Percentiles rank a stretch among this genome's conserved stretches.
Evolutionary conservation across 2,329 filamentous ascomycete genomes (phyloP).

Genomic region (Stachybotrys chartarum): DNA sequence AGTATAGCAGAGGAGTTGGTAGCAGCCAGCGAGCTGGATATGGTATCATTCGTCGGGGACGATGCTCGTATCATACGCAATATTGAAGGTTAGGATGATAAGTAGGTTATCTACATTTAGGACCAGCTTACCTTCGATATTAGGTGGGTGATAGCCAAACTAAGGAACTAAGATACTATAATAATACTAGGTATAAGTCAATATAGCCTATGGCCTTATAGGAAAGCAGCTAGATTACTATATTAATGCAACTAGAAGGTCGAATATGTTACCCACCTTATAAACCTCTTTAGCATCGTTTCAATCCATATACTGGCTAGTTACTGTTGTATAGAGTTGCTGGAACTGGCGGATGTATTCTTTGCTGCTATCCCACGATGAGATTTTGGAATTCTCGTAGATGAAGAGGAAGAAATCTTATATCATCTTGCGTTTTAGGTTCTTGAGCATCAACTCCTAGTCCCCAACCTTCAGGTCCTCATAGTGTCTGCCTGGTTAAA

Average conservation of each 20-base stretch:
- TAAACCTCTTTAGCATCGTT: slow-evolving; percentile 17
- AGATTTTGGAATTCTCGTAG: slow-evolving; percentile 13
- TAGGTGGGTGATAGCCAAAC: slow-evolving; percentile 13
- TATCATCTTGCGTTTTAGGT: slow-evolving; percentile 8
- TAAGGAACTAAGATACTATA: slow-evolving; percentile 10
- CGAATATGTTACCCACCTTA: slow-evolving; percentile 10
- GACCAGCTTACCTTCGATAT: slow-evolving; percentile 16
- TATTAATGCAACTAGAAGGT: background rate
- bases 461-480: slow-evolving; percentile 10
- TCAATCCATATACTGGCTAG: slow-evolving; percentile 12
- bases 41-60: slow-evolving; percentile 15
- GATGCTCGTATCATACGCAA: slow-evolving; percentile 16
- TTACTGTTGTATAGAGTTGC: slow-evolving; percentile 15
- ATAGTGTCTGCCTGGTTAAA: slow-evolving; percentile 10
- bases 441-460: slow-evolving; percentile 10
- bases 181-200: slow-evolving; percentile 12
- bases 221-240: too few species aligned
- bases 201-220: background rate
- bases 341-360: slow-evolving; percentile 19
- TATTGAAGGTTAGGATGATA: slow-evolving; percentile 20
- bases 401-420: slow-evolving; percentile 19
- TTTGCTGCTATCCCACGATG: slow-evolving; percentile 10
- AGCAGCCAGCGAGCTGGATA: slow-evolving; percentile 15
- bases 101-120: slow-evolving; percentile 11
- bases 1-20: slow-evolving; percentile 19